Evolutionary conservation across 345 rosid species (phyloP), one percentile per base, ranked within the genome.

Genomic region (Arabidopsis arenosa): DNA sequence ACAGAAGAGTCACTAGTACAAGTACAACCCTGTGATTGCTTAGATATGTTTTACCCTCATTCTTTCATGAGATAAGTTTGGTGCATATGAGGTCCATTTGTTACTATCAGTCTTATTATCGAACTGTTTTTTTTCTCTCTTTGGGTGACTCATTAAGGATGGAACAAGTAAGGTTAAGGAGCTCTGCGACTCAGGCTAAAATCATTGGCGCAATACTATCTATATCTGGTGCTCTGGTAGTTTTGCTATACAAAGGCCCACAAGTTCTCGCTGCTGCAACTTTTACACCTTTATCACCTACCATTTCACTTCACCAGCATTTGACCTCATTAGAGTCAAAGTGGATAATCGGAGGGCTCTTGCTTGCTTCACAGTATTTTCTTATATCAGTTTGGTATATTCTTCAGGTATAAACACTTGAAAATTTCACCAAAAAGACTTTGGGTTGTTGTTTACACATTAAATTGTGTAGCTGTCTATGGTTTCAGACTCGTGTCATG

Each of bases 161-260:
- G 78, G 66, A 61, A 44, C 47, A 57, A 36, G 52, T 77, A 35
- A 56, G 26, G 9, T 35, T 77, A 28, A 63, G 72, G 5, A 70
- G 80, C 80, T 70, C 66, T 15, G 80, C 75, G 1, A 70, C 65
- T 41, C 80, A 70, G 44, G 76, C 80, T 54, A 70, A 77, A 55
- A 63, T 70, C 57, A 63, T 77, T 32, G 80, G 80, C 26, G 72
- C 80, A 1, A 40, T 69, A 68, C 70, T 76, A 61, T 76, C 80
- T 32, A 69, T 76, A 53, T 68, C 70, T 12, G 80, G 80, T 62
- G 80, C 80, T 45, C 58, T 76, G 28, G 65, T 70, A 1, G 18
- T 76, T 33, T 75, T 76, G 7, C 33, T 76, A 0, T 76, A 76
- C 54, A 76, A 76, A 70, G 80, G 75, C 33, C 80, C 80, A 51